These are phyloP conservation scores for Phytopythium boreale DNA, from an alignment of 352 stramenopile species.

Conservation along the genomic window DNA sequence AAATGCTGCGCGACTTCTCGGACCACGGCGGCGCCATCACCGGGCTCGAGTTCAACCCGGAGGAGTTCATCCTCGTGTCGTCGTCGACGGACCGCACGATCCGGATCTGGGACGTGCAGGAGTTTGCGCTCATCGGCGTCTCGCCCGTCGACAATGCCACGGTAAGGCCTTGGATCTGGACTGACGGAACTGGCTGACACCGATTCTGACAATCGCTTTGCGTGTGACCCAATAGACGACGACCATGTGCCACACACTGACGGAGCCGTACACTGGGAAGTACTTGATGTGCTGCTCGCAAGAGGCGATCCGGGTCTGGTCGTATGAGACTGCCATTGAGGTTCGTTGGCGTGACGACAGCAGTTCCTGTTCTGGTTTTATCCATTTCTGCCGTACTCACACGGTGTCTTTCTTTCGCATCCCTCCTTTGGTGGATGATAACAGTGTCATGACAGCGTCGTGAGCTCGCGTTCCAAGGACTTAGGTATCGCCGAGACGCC, in stretches of 20 bases:
- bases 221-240: constrained; percentile 45
- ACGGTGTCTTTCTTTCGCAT: neutral
- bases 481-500: constrained; percentile 47
- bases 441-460: constrained; percentile 76
- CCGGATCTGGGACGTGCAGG: constrained; percentile 86
- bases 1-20: constrained; percentile 68
- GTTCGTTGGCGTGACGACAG: constrained; percentile 16
- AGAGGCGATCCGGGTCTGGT: constrained; percentile 80
- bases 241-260: constrained; percentile 73
- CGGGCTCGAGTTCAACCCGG: constrained; percentile 80
- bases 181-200: neutral
- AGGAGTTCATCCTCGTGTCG: constrained; percentile 85
- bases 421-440: constrained; percentile 1
- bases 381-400: neutral
- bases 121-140: constrained; percentile 76
- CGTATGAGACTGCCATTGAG: constrained; percentile 79
- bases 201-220: neutral
- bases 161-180: constrained; percentile 22
- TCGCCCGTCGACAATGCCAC: constrained; percentile 74
- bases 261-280: constrained; percentile 75
- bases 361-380: neutral
- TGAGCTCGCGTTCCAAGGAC: constrained; percentile 57
- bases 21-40: constrained; percentile 78
- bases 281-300: constrained; percentile 76
- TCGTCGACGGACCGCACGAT: constrained; percentile 71